phyloP scores from a whole-genome alignment of 805 yeast genomes.

The Candida broadrunensis region DNA sequence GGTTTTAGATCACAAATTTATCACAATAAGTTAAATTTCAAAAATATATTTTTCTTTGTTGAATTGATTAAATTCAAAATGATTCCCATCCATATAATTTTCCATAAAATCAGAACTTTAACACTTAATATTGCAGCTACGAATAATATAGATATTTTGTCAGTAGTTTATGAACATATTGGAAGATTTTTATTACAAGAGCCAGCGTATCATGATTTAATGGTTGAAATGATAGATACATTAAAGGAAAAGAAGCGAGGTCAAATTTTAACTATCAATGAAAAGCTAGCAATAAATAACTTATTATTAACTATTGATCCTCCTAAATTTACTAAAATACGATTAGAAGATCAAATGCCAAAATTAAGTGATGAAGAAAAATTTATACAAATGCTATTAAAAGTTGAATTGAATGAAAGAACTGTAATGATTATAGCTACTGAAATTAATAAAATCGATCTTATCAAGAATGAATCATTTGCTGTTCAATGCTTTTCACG shows the following conservation, averaged over 20 bases:
- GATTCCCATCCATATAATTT: slow-evolving; percentile 65
- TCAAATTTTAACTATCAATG: slow-evolving; percentile 48
- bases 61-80: slow-evolving; percentile 77
- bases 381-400: slow-evolving; percentile 37
- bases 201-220: slow-evolving; percentile 54
- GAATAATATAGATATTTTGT: slow-evolving; percentile 65
- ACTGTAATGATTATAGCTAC: slow-evolving; percentile 21
- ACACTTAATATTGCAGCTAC: slow-evolving; percentile 49
- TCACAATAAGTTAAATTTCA: slow-evolving; percentile 52
- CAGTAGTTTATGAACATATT: slow-evolving; percentile 68
- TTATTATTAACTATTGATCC: slow-evolving; percentile 56
- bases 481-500: slow-evolving; percentile 46
- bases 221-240: slow-evolving; percentile 60
- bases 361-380: slow-evolving; percentile 28
- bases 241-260: slow-evolving; percentile 50
- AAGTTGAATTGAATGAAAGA: slow-evolving; percentile 44
- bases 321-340: slow-evolving; percentile 40
- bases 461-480: slow-evolving; percentile 34
- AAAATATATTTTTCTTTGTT: slow-evolving; percentile 58
- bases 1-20: slow-evolving; percentile 59
- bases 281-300: slow-evolving; percentile 57
- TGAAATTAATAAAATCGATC: slow-evolving; percentile 42
- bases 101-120: slow-evolving; percentile 67
- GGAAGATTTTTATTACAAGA: slow-evolving; percentile 63
- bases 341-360: slow-evolving; percentile 14